Base-by-base conservation (phyloP, 176 grass and related monocot genomes). In the Hsuehochloa calcarea region DNA sequence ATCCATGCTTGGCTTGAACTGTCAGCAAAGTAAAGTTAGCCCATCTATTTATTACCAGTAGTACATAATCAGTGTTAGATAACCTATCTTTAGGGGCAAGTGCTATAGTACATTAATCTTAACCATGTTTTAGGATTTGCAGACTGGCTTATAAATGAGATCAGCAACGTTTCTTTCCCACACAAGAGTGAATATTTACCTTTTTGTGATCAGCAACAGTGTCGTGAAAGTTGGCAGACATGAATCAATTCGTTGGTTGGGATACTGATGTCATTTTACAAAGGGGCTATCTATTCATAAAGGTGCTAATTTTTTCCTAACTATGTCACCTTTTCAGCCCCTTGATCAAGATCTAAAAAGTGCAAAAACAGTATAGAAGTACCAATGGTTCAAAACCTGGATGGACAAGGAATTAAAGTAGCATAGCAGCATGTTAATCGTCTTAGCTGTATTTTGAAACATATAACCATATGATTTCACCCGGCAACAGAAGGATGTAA, bases 1-100 rank as follows among this genome's bases (percentile, higher is more conserved):
- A 55, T 50, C 91, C 52, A 87, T 59, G 79, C 85, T 92, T 92
- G 91, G 91, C 73, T 98, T 98, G 46, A 95, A 75, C 93, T 98
- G 82, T 72, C 87, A 75, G 49, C 51, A 34, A 34, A 67, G 67
- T 10, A 44, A 83, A 76, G 10, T 62, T 60, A 92, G 78, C 46
- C 3, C 34, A 50, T 58, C 59, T 41, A 78, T 51, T 34, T 31
- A 62, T 29, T 1, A 29, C 10, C 10, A 82, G 12, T 1, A 82
- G 6, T 22, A 46, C 73, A 55, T 35, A 38, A 49, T 20, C 6
- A 45, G 71, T 64, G 34, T 29, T 39, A 14, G 17, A n/a, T 5
- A 14, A 68, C 5, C 59, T 70, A 40, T 16, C 5, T 23, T 41
- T 27, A 26, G 52, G 35, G 20, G 75, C 22, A 26, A 59, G 35